Percentiles rank a stretch among this genome's conserved stretches.
Evolutionary conservation across 1,284 basidiomycete species (phyloP).

Genomic region (Cryptococcus sp.): DNA sequence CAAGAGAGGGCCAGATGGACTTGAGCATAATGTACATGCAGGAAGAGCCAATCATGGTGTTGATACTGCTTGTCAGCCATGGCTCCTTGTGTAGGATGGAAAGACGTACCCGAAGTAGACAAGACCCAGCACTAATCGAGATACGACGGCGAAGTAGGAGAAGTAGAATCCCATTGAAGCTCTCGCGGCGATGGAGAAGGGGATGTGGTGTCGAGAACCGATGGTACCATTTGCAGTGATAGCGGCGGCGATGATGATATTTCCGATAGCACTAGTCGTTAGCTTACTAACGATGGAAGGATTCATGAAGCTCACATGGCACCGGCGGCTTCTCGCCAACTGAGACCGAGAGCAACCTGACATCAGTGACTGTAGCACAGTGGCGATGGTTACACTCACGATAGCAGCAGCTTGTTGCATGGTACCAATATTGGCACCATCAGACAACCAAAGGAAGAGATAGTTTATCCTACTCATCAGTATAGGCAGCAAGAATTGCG

Average conservation of each 20-base stretch:
- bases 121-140: conserved; percentile 64
- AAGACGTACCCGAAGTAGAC: conserved; percentile 60
- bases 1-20: conserved; percentile 70
- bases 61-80: conserved; percentile 49
- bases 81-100: not conserved
- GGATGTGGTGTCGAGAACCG: conserved; percentile 64
- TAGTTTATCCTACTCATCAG: conserved; percentile 26
- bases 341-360: conserved; percentile 29
- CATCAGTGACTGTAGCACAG: too few species aligned
- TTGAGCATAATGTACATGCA: conserved; percentile 58
- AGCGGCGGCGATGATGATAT: conserved; percentile 36
- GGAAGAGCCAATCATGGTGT: conserved; percentile 52
- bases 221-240: conserved; percentile 59
- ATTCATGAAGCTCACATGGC: conserved; percentile 23
- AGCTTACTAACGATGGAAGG: not conserved
- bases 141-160: conserved; percentile 58
- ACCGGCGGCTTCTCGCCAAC: conserved; percentile 35
- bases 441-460: conserved; percentile 37
- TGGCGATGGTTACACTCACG: conserved; percentile 1
- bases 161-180: conserved; percentile 72
- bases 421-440: conserved; percentile 38
- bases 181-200: conserved; percentile 68
- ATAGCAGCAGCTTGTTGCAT: conserved; percentile 36
- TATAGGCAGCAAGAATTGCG: not conserved
- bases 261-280: conserved; percentile 32